These are phyloP conservation scores for Leccinum pseudoinsigne DNA, from an alignment of 1,284 basidiomycete species.

Conservation along the genomic window DNA sequence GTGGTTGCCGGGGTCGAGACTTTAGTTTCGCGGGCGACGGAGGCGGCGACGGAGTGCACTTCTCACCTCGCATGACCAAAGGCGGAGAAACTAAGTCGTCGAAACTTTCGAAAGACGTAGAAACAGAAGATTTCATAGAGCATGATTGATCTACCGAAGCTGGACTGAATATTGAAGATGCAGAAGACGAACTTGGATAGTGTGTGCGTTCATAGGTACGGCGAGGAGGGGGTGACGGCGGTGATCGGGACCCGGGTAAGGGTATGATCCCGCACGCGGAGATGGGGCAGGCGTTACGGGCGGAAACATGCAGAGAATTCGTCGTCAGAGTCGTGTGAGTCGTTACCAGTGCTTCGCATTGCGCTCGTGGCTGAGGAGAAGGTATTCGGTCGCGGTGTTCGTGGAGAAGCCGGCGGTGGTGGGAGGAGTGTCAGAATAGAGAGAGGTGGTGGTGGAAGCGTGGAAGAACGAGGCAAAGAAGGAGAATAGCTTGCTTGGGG, in stretches of 20 bases:
- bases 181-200: slow-evolving; percentile 27
- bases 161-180: slow-evolving; percentile 31
- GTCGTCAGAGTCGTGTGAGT: slow-evolving; percentile 26
- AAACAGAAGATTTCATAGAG: slow-evolving; percentile 16
- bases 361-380: slow-evolving; percentile 4
- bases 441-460: slow-evolving; percentile 13
- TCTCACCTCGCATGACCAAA: slow-evolving; percentile 3
- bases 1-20: slow-evolving; percentile 5
- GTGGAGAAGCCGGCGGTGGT: slow-evolving; percentile 32
- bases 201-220: slow-evolving; percentile 29
- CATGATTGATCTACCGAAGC: slow-evolving; percentile 25
- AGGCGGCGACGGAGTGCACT: slow-evolving; percentile 43
- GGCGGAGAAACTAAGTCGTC: slow-evolving; percentile 45
- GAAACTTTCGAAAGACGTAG: slow-evolving; percentile 44
- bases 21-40: slow-evolving; percentile 40
- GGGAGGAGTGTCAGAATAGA: slow-evolving; percentile 31
- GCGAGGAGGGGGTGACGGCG: slow-evolving; percentile 31
- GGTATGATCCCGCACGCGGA: slow-evolving; percentile 8
- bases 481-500: slow-evolving; percentile 7
- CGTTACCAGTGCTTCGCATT: slow-evolving; percentile 3
- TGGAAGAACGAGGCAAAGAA: slow-evolving; percentile 13
- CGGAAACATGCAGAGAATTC: slow-evolving; percentile 31
- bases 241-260: slow-evolving; percentile 18
- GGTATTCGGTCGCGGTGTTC: slow-evolving; percentile 28
- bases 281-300: slow-evolving; percentile 12